Evolutionary conservation across 176 grass and related monocot species (phyloP).

Genomic region (maize (Zea mays)): Zm-B73-REFERENCE-NAM-5.0 NC_050096.1:262951001-262951500

Average conservation of each 20-base stretch:
- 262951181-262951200: too few species aligned
- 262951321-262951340: not conserved
- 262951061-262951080: too few species aligned
- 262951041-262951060: too few species aligned
- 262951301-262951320: not conserved
- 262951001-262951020: too few species aligned
- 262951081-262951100: too few species aligned
- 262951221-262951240: not conserved
- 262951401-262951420: not conserved
- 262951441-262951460: slow-evolving; percentile 3
- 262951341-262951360: not conserved
- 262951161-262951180: not conserved
- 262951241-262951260: not conserved
- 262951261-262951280: not conserved
- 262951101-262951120: too few species aligned
- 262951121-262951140: too few species aligned
- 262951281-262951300: not conserved
- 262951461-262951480: not conserved
- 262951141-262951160: not conserved
- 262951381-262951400: not conserved
- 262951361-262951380: not conserved
- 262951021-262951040: too few species aligned
- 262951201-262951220: too few species aligned
- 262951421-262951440: not conserved
- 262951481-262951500: slow-evolving; percentile 7